Percentiles rank a stretch among this genome's conserved stretches.
Conservation (phyloP, 2,329 filamentous ascomycete genomes). For the Monosporascus sp. region DNA sequence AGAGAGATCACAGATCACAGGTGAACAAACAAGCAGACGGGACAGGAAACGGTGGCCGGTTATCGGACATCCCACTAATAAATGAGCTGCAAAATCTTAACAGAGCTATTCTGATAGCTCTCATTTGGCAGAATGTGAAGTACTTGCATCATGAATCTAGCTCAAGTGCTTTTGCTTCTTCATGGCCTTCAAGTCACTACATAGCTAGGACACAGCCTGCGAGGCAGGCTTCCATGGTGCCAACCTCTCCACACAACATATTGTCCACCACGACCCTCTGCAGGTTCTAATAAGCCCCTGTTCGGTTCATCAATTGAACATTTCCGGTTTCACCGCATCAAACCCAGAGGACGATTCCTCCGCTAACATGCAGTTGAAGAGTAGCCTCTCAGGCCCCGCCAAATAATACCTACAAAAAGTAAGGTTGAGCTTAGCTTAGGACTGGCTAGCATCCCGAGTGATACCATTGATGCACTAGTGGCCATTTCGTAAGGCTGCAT, state of each 20-base stretch:
- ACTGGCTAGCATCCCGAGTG: conserved; percentile 6
- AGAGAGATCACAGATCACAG: background rate
- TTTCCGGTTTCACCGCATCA: conserved; percentile 14
- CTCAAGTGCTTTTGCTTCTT: too few relatives aligned
- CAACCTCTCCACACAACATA: background rate
- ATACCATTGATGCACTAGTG: background rate
- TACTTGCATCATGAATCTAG: too few relatives aligned
- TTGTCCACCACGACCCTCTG: background rate
- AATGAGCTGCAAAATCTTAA: too few relatives aligned
- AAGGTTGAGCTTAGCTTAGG: conserved; percentile 2
- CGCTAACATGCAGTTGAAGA: too few relatives aligned
- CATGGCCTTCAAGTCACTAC: too few relatives aligned
- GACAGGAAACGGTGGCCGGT: too few relatives aligned
- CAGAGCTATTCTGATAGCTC: too few relatives aligned
- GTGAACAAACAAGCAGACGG: background rate
- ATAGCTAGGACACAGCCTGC: too few relatives aligned
- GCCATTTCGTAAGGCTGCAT: background rate
- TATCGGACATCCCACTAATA: too few relatives aligned
- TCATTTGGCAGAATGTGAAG: too few relatives aligned
- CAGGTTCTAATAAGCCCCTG: too few relatives aligned
- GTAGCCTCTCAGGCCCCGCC: background rate
- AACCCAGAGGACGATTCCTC: background rate
- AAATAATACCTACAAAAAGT: background rate
- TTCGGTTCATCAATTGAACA: conserved; percentile 2
- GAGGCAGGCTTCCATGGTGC: background rate